phyloP scores from a whole-genome alignment of 2,329 filamentous ascomycete genomes.

The Fusarium nematophilum region DNA sequence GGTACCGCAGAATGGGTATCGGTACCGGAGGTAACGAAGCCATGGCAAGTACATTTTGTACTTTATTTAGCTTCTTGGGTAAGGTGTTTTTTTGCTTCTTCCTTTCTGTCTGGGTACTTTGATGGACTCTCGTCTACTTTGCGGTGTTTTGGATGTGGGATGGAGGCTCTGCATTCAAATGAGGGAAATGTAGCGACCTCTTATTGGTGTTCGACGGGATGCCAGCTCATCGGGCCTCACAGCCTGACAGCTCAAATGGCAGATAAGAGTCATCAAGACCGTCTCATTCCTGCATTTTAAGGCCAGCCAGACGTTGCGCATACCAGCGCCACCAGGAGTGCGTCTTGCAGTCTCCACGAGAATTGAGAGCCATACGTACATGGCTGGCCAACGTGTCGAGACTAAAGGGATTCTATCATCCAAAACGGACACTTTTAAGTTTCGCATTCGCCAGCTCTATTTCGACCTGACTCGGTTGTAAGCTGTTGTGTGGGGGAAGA shows the following conservation, averaged over 20 bases:
- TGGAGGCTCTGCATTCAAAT: background rate
- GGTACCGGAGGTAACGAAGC: conserved; percentile 30
- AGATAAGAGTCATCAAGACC: conserved; percentile 7
- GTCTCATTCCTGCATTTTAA: conserved; percentile 10
- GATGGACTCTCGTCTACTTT: background rate
- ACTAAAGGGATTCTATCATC: conserved; percentile 16
- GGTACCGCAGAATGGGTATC: conserved; percentile 38
- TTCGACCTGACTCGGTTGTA: conserved; percentile 1
- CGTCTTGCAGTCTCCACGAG: background rate
- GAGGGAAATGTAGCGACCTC: conserved; percentile 5
- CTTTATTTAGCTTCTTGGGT: conserved; percentile 22
- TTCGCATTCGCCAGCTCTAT: background rate
- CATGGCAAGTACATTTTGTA: conserved; percentile 20
- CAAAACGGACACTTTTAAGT: conserved; percentile 15
- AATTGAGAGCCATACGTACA: conserved; percentile 31
- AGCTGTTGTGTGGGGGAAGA: conserved; percentile 22
- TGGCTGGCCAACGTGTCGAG: conserved; percentile 30
- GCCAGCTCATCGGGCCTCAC: conserved; percentile 24
- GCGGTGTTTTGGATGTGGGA: conserved; percentile 1
- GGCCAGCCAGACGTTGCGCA: background rate
- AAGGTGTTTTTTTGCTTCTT: conserved; percentile 12
- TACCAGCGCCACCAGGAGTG: background rate
- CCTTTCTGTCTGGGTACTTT: conserved; percentile 6
- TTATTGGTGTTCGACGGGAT: conserved; percentile 17
- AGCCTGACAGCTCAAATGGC: conserved; percentile 26